Conservation (phyloP, 2,329 filamentous ascomycete genomes). For the Claviceps capensis region DNA sequence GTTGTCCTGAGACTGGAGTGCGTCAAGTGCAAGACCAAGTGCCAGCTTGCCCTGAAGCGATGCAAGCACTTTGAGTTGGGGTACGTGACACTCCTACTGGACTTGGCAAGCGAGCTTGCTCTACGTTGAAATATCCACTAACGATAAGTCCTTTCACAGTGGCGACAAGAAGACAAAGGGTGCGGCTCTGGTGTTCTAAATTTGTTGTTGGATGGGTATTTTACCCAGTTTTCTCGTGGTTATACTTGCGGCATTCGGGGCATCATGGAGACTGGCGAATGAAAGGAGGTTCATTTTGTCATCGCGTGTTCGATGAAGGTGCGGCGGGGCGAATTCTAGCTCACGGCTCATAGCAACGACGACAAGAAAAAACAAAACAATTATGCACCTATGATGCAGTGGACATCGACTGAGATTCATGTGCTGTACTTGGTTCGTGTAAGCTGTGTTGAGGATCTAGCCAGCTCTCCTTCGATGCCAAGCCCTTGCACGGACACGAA, state of each 20-base stretch:
- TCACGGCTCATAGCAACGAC: background rate
- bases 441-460: background rate
- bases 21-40: constrained; percentile 95
- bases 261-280: constrained; percentile 36
- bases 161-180: constrained; percentile 99
- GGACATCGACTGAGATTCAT: background rate
- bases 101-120: background rate
- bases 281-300: constrained; percentile 26
- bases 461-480: background rate
- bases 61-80: constrained; percentile 99
- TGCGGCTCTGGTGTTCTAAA: constrained; percentile 98
- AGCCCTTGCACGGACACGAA: background rate
- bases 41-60: constrained; percentile 94
- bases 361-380: background rate
- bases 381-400: background rate
- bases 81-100: constrained; percentile 43
- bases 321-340: background rate
- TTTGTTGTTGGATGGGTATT: constrained; percentile 32
- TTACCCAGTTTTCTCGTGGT: constrained; percentile 27
- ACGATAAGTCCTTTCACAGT: constrained; percentile 33
- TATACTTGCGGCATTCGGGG: constrained; percentile 31
- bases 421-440: too few relatives aligned
- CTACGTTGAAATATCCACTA: background rate
- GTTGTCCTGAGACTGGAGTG: constrained; percentile 97
- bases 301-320: constrained; percentile 13